Evolutionary conservation across 192 early-diverging fungal species (phyloP).

Genomic region (Kickxella alabastrina): DNA sequence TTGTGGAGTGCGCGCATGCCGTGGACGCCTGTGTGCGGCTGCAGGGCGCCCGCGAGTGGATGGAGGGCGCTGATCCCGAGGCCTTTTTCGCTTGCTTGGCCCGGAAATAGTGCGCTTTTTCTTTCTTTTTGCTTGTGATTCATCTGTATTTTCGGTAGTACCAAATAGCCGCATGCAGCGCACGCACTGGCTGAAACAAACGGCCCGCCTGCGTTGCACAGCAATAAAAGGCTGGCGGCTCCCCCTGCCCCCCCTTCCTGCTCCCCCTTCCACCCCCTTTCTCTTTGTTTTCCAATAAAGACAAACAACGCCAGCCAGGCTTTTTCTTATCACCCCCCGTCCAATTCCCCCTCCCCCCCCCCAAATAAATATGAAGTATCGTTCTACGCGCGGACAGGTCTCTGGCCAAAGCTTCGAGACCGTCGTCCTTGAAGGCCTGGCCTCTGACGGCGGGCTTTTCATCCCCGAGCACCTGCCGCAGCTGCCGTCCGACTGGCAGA

Average conservation of each 20-base stretch:
- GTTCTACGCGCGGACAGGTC: conserved; percentile 81
- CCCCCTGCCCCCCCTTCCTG: neutral
- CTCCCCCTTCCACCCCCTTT: neutral
- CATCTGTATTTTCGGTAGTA: neutral
- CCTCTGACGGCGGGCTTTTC: conserved; percentile 91
- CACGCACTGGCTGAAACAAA: no score
- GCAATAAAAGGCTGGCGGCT: no score
- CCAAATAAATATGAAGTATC: conserved; percentile 50
- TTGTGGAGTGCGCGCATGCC: conserved; percentile 47
- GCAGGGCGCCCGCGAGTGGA: conserved; percentile 43
- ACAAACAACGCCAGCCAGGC: neutral
- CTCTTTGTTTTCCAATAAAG: no score
- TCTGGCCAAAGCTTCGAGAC: conserved; percentile 77
- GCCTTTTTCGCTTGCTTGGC: no score
- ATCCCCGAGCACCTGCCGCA: conserved; percentile 81
- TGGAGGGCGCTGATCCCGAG: conserved; percentile 40
- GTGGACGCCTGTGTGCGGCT: conserved; percentile 50
- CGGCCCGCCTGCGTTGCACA: no score
- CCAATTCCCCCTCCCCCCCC: no score
- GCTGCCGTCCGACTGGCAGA: conserved; percentile 66
- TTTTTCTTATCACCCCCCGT: neutral
- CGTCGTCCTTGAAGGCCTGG: conserved; percentile 87
- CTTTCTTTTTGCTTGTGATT: neutral
- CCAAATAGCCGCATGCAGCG: no score
- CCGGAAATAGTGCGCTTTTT: neutral